A percentile compares a stretch with the other conserved stretches of the same genome.
phyloP scores from a whole-genome alignment of 177 flowering plant species.

The Vitis hybrid region DNA sequence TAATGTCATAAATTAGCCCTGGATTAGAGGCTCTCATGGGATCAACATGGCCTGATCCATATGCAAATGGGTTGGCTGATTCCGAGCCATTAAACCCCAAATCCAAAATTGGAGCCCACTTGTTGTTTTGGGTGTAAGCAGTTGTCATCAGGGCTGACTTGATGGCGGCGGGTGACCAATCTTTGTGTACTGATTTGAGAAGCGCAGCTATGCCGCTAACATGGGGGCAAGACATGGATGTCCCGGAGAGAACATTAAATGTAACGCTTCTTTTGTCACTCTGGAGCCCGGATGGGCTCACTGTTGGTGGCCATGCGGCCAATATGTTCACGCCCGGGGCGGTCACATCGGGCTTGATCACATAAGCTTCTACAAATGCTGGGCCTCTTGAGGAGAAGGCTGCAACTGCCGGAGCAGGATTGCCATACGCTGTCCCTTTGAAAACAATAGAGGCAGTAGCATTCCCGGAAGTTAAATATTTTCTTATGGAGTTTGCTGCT shows the following conservation, averaged over 20 bases:
- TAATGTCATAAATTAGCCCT: constrained; percentile 56
- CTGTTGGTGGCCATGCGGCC: constrained; percentile 64
- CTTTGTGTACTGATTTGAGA: constrained; percentile 48
- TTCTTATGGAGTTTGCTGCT: constrained; percentile 40
- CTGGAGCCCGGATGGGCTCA: constrained; percentile 36
- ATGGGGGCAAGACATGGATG: constrained; percentile 81
- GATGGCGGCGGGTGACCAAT: constrained; percentile 71
- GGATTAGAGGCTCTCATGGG: constrained; percentile 60
- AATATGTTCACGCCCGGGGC: constrained; percentile 70
- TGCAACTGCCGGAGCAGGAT: constrained; percentile 59
- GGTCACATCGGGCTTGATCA: constrained; percentile 70
- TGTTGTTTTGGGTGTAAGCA: constrained; percentile 42
- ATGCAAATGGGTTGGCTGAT: constrained; percentile 49
- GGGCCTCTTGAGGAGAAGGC: constrained; percentile 82
- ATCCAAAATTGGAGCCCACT: constrained; percentile 31
- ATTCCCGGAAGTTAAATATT: constrained; percentile 19
- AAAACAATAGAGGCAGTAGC: constrained; percentile 41
- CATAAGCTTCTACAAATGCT: constrained; percentile 34
- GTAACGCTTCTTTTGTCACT: constrained; percentile 46
- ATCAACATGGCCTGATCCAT: constrained; percentile 66
- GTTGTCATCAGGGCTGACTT: constrained; percentile 83
- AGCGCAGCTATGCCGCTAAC: constrained; percentile 65
- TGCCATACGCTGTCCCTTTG: constrained; percentile 36
- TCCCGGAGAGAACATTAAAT: constrained; percentile 63
- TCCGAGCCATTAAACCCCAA: constrained; percentile 9